phyloP scores from a whole-genome alignment of 331 rosid genomes.

The Cydonia oblonga region DNA sequence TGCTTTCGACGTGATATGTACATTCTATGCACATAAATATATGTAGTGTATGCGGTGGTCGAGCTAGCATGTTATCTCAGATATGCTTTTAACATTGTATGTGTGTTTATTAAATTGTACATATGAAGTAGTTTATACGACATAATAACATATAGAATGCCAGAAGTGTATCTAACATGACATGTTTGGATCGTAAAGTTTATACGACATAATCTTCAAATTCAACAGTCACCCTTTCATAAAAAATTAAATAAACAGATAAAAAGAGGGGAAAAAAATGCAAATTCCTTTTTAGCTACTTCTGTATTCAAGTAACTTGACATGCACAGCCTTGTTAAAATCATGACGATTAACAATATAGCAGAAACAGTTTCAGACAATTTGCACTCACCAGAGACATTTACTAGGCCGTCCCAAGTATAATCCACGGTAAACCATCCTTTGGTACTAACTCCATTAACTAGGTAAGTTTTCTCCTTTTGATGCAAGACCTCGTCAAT shows the following conservation, averaged over 20 bases:
- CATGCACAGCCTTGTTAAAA: background rate
- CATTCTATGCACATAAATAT: background rate
- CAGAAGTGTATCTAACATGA: no score
- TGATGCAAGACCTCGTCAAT: fast-evolving
- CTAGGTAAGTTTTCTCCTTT: slow-evolving; percentile 14
- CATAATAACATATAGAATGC: no score
- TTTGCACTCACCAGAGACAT: slow-evolving; percentile 36
- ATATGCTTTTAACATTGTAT: background rate
- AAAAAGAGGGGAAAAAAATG: background rate
- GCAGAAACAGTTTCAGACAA: background rate
- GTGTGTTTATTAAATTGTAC: background rate
- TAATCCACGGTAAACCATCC: slow-evolving; percentile 66
- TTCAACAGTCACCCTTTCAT: background rate
- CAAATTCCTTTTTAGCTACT: background rate
- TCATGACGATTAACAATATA: background rate
- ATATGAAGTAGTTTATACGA: background rate
- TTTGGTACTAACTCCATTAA: slow-evolving; percentile 27
- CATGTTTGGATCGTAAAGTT: no score
- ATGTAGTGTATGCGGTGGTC: background rate
- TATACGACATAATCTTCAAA: background rate
- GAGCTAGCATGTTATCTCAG: background rate
- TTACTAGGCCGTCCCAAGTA: slow-evolving; percentile 25
- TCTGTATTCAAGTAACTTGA: background rate
- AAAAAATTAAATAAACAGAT: no score
- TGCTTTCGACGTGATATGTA: no score